Evolutionary conservation across 805 yeast genomes (phyloP), one percentile per base, ranked within the genome.

Genomic region (Metschnikowia lunata): DNA sequence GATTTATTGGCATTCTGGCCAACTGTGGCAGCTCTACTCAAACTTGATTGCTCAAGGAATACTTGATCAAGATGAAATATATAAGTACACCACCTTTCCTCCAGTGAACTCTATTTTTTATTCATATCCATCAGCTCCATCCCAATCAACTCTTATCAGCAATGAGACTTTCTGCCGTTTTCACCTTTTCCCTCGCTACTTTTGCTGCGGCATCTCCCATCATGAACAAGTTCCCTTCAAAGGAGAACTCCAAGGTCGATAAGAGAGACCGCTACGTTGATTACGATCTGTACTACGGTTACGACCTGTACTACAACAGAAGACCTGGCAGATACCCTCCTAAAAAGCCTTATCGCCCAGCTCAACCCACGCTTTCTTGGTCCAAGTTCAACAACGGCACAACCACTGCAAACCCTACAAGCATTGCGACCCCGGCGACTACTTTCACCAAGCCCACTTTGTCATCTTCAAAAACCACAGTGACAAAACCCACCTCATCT

Each of bases 201-300:
- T 6, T 37, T n/a, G 50, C 51, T 13, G 42, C 45, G 28, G 50
- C 51, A 30, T 26, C 47, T 13, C 51, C 51, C 1, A 34, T 48
- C 31, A 4, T 29, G 6, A 6, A 18, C 23, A 6, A 29, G 31
- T 11, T 6, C 31, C n/a, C 31, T 29, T 12, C n/a, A 29, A 3
- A 12, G n/a, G 31, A 29, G 4, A 12, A 12, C 11, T 6, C 6
- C 6, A 6, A 12, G n/a, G 11, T 12, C n/a, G 31, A 29, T 4
- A 29, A 12, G 31, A 10, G 31, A 6, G n/a, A 4, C 6, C 31
- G n/a, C 31, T 11, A 29, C 31, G 3, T 4, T 12, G 31, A 29
- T 28, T 28, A 11, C 31, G 11, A 29, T 11, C 3, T 11, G 10
- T 28, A 6, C 31, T 12, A 29, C 31, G n/a, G 31, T 29, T 29